A percentile compares a stretch with the other conserved stretches of the same genome.
Evolutionary conservation across 805 yeast genomes (phyloP).

Genomic region (Pichia kluyveri): DNA sequence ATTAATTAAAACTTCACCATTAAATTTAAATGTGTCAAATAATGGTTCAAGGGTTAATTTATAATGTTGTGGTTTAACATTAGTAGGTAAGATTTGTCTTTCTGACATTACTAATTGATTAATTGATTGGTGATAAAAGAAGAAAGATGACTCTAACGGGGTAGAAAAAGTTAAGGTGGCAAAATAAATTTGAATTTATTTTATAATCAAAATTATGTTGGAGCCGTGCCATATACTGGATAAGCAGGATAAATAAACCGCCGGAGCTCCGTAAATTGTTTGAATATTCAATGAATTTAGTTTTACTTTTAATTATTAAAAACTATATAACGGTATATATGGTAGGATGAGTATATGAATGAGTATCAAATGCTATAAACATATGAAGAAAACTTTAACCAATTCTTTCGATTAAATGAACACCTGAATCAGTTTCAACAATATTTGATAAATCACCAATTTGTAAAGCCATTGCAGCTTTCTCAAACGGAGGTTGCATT

Average conservation of each 20-base stretch:
- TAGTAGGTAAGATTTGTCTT: slow-evolving; percentile 28
- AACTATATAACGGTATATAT: no score
- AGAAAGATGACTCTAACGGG: no score
- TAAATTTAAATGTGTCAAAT: slow-evolving; percentile 34
- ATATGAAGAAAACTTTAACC: slow-evolving; percentile 31
- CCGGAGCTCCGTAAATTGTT: no score
- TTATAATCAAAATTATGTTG: no score
- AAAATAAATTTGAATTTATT: no score
- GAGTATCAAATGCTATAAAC: no score
- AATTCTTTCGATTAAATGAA: slow-evolving; percentile 80
- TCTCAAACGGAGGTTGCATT: slow-evolving; percentile 94
- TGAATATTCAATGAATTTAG: no score
- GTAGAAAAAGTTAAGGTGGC: no score
- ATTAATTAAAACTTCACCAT: slow-evolving; percentile 45
- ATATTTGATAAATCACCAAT: slow-evolving; percentile 78
- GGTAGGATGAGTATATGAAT: no score
- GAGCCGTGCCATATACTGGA: no score
- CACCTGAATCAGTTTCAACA: slow-evolving; percentile 85
- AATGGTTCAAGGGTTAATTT: slow-evolving; percentile 40
- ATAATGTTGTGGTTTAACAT: slow-evolving; percentile 73
- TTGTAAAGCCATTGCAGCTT: slow-evolving; percentile 71
- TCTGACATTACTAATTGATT: background rate
- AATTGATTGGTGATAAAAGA: background rate
- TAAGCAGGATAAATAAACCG: no score
- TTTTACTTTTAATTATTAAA: no score